Evolutionary conservation across 2,329 filamentous ascomycete species (phyloP), one percentile per base, ranked within the genome.

Genomic region (Paradendryphiella salina): DNA sequence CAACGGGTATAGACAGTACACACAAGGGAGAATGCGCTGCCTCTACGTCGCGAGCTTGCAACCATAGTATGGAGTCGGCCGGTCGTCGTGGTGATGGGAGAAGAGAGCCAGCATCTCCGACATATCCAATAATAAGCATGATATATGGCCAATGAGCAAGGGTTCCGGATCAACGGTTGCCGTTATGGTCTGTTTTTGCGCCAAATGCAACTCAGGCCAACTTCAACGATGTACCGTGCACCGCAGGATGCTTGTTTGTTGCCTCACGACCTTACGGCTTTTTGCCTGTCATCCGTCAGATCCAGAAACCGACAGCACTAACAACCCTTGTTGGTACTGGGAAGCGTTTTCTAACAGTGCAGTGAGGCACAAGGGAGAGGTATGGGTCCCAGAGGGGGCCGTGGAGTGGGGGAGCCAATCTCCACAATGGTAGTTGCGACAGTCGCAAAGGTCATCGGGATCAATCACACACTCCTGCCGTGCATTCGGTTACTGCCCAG

Each of bases 401-500:
- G 17, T 15, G 33, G 28, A 45, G 33, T 29, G 35, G 28, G 35
- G 29, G 45, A 52, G 50, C 46, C 36, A 48, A 42, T 48, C 50
- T 54, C 55, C 56, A 52, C 53, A 46, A 32, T 40, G 47, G 39
- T 44, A 26, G 43, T 42, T 43, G 38, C 51, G 42, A 33, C 47
- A 43, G 38, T 46, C 31, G 50, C 38, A 44, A 55, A 44, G 53
- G 50, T 37, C 32, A 46, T 49, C 54, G 57, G 62, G 50, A 58
- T 50, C 46, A 46, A 55, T 54, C 47, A 57, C 47, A 60, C 44
- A 50, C 48, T 61, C 52, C 58, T 67, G 58, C 66, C 57, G 58
- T 56, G 55, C 40, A 35, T 52, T 62, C 64, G 61, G 61, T 59
- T 65, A 50, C 57, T 59, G 56, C 56, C 23, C 57, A 54, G 54